These are phyloP conservation scores for Phytophthora macrochlamydospora DNA, from an alignment of 352 stramenopile species.

Conservation along the genomic window DNA sequence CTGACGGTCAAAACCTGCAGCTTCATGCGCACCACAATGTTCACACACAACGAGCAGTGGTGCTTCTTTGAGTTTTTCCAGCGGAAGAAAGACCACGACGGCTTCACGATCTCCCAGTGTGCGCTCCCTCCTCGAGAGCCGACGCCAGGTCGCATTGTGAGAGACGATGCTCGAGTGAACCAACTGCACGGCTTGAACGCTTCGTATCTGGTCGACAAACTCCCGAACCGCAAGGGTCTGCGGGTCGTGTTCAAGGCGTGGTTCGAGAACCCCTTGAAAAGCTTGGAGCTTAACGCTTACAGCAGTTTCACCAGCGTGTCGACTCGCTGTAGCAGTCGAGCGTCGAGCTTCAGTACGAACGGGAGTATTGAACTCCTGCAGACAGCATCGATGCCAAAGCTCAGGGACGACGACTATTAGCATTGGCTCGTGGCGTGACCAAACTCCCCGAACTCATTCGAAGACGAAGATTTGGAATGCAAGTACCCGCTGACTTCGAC, in stretches of 20 bases:
- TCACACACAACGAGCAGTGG: slow-evolving; percentile 43
- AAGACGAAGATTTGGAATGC: slow-evolving; percentile 24
- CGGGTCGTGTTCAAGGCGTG: slow-evolving; percentile 47
- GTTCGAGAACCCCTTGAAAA: slow-evolving; percentile 16
- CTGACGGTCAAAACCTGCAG: slow-evolving; percentile 44
- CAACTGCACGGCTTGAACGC: slow-evolving; percentile 45
- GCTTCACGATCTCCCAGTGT: slow-evolving; percentile 41
- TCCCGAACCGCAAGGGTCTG: slow-evolving; percentile 37
- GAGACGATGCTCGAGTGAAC: slow-evolving; percentile 31
- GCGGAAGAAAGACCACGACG: slow-evolving; percentile 24
- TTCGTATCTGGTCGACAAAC: slow-evolving; percentile 37
- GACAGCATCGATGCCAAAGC: slow-evolving; percentile 16
- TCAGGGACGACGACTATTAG: slow-evolving; percentile 21
- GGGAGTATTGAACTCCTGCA: background rate
- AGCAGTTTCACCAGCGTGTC: slow-evolving; percentile 16
- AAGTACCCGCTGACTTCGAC: slow-evolving; percentile 22
- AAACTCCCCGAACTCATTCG: slow-evolving; percentile 31
- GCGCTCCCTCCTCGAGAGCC: slow-evolving; percentile 23
- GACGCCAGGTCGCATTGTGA: slow-evolving; percentile 22
- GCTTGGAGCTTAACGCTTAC: background rate
- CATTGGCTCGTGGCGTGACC: slow-evolving; percentile 21
- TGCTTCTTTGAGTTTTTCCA: slow-evolving; percentile 45
- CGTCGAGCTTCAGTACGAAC: slow-evolving; percentile 5
- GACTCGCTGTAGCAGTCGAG: slow-evolving; percentile 15
- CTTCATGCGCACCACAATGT: slow-evolving; percentile 32